phyloP scores from a whole-genome alignment of 148 eudicot genomes.

The Chenopodium berlandieri region DNA sequence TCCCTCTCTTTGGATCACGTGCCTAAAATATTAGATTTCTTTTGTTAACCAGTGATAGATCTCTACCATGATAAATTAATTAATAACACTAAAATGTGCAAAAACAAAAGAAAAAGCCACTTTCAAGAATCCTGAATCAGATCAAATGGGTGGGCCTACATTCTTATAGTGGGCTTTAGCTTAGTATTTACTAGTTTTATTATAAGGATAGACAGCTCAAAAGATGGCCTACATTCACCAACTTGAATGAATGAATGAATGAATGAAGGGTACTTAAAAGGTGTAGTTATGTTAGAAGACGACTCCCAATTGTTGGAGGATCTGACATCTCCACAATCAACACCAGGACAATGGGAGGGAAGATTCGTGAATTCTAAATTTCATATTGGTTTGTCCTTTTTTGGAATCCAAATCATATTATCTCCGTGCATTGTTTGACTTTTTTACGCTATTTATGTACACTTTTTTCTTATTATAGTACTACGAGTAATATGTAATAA shows the following conservation, averaged over 20 bases:
- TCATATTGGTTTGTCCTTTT: too few species aligned
- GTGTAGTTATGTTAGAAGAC: not conserved
- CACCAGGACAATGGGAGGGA: not conserved
- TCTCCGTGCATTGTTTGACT: too few species aligned
- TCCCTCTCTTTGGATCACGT: too few species aligned
- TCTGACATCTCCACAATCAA: not conserved
- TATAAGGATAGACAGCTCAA: not conserved
- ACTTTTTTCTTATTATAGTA: too few species aligned
- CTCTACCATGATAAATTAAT: too few species aligned
- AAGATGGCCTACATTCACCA: conserved; percentile 19
- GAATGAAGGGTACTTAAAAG: not conserved
- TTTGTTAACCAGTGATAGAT: too few species aligned
- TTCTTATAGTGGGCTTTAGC: conserved; percentile 14
- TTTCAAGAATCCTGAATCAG: conserved; percentile 21
- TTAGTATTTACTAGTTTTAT: not conserved
- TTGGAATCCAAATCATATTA: too few species aligned
- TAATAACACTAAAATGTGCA: not conserved
- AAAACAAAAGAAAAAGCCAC: not conserved
- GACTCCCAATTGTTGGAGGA: conserved; percentile 8
- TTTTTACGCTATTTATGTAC: too few species aligned
- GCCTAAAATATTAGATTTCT: too few species aligned
- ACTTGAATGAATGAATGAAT: not conserved
- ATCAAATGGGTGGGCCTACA: conserved; percentile 16
- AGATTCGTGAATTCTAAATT: too few species aligned
- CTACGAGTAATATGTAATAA: too few species aligned